Conservation (phyloP, 1,284 basidiomycete species). For the Coniferiporia weirii region DNA sequence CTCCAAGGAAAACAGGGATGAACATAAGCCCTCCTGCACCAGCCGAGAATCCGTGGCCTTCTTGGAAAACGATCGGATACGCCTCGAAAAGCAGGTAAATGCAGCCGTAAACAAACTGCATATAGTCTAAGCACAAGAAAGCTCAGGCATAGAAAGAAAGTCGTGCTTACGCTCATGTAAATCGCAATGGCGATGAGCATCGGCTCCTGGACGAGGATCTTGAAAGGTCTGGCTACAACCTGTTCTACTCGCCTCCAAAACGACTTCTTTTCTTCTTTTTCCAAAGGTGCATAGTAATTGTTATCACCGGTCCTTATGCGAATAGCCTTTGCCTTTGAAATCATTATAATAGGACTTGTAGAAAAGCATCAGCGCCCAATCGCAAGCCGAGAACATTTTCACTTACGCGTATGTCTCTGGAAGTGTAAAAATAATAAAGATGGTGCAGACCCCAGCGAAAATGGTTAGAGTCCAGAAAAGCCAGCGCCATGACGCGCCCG, state of each 20-base stretch:
- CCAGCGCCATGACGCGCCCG: conserved; percentile 40
- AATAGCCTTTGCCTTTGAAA: conserved; percentile 28
- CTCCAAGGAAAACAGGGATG: conserved; percentile 52
- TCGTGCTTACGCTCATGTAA: conserved; percentile 39
- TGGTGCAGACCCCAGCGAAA: conserved; percentile 39
- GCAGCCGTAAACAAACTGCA: conserved; percentile 39
- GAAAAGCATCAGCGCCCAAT: neutral
- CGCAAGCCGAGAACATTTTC: conserved; percentile 27
- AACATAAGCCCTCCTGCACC: conserved; percentile 49
- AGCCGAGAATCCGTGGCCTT: conserved; percentile 46
- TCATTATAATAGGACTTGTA: conserved; percentile 41
- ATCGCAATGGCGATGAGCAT: conserved; percentile 41
- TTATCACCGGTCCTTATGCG: conserved; percentile 49
- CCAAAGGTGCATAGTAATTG: conserved; percentile 42
- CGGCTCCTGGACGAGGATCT: conserved; percentile 40
- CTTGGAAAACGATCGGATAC: conserved; percentile 51
- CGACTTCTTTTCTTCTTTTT: conserved; percentile 28
- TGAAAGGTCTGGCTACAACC: conserved; percentile 35
- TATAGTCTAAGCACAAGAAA: neutral
- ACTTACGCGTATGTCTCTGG: conserved; percentile 40
- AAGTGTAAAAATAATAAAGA: conserved; percentile 38
- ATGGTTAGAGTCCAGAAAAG: conserved; percentile 45
- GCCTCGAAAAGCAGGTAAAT: conserved; percentile 46
- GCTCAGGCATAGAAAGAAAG: conserved; percentile 2
- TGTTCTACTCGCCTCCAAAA: conserved; percentile 30